Evolutionary conservation across 768 basidiomycete species (phyloP), one percentile per base, ranked within the genome.

Genomic region (Amanita phalloides): DNA sequence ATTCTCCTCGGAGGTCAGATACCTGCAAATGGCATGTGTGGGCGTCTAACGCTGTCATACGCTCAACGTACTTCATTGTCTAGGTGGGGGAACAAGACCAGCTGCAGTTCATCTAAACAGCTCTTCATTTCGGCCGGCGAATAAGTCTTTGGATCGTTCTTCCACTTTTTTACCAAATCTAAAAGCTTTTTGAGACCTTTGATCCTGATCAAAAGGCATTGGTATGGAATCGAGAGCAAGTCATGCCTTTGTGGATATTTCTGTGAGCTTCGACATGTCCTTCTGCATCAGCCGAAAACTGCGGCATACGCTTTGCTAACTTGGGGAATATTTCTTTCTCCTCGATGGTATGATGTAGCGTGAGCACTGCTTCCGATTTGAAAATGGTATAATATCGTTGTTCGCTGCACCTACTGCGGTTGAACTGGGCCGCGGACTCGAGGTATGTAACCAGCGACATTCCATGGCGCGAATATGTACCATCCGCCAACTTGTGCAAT

Each of bases 261-360:
- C 69, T 67, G 55, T 80, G 79, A 3, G 75, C 75, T 51, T 68
- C 66, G 25, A 77, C 57, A 56, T 80, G 78, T 9, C 63, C 68
- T 48, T 72, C n/a, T n/a, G n/a, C n/a, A n/a, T n/a, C n/a, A n/a
- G n/a, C n/a, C n/a, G n/a, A n/a, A n/a, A n/a, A n/a, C n/a, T n/a
- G n/a, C 66, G 73, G 70, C 71, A 82, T 76, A 25, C 64, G 65
- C 55, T 69, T 68, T 0, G 69, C 77, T 11, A 82, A 66, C 4
- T 71, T 54, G 1, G 78, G 78, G 60, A 81, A 82, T 25, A 81
- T 60, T 53, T 71, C 64, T 11, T 64, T 61, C 59, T 80, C 78
- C 56, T 79, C 78, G 53, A 77, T 75, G 9, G 71, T 75, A 58
- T 81, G 80, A 56, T 82, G 79, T 56, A 69, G 64, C 1, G 71